Base-by-base conservation (phyloP, 306 rosid species). In the Acacia crassicarpa region DNA sequence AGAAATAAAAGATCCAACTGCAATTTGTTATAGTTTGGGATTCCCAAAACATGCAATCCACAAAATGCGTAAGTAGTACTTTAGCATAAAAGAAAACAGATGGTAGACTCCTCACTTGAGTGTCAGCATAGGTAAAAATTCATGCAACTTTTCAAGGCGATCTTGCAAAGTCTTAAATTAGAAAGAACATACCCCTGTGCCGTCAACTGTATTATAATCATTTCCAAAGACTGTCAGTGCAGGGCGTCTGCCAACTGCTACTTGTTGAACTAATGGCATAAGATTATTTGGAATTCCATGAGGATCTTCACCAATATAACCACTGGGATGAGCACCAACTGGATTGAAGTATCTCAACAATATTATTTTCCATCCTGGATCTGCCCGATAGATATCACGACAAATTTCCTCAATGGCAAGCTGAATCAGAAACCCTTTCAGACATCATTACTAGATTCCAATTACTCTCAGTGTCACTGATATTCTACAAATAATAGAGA, bases 181-280 rank as follows among this genome's bases (percentile, higher is more conserved):
- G 35, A 32, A 32, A 78, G 51, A 80, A 78, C 95, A 66, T 92
- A 95, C 99, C 91, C 97, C 99, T 73, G 99, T 96, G 76, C 99
- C 97, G 74, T 96, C 99, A 73, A 76, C 79, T 67, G 99, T 93
- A 33, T 87, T 86, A 83, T 96, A 96, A 85, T 96, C 98, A 25
- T 78, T 91, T 78, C 99, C 99, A 77, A 78, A 96, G 62, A 96
- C 91, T 9, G 98, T 93, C 84, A 96, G 82, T 66, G 98, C 90
- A 38, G 93, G 89, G 11, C 97, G 91, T 83, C 98, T 89, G 61
- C 97, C 98, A 78, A 96, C 99, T 6, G 98, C 99, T 85, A 94
- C 97, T 94, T 96, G 99, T 91, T 96, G 99, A 82, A 96, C 96
- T 43, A 93, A 96, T 14, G 99, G 98, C 99, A 96, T 96, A 84